Conservation (phyloP, 2,329 filamentous ascomycete genomes). For the Alternaria sp. region DNA sequence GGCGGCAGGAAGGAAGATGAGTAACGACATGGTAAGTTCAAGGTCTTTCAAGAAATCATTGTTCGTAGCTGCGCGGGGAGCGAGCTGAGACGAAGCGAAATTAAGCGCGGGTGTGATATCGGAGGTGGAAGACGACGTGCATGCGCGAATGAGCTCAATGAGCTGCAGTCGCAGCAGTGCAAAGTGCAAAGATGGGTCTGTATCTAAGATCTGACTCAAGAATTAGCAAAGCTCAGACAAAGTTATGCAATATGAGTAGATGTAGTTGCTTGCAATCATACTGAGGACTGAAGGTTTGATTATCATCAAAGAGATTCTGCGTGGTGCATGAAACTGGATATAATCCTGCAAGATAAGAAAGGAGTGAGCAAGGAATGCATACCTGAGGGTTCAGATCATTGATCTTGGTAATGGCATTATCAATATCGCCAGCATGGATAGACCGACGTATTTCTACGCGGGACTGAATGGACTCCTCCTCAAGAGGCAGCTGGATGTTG, state of each 20-base stretch:
- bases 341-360: slow-evolving; percentile 80
- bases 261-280: slow-evolving; percentile 67
- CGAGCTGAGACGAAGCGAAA: slow-evolving; percentile 88
- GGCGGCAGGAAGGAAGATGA: slow-evolving; percentile 77
- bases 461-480: slow-evolving; percentile 76
- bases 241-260: slow-evolving; percentile 14
- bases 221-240: slow-evolving; percentile 34
- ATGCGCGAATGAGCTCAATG: slow-evolving; percentile 87
- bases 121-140: slow-evolving; percentile 70
- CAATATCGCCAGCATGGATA: slow-evolving; percentile 86
- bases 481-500: slow-evolving; percentile 79
- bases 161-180: slow-evolving; percentile 88
- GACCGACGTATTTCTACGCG: slow-evolving; percentile 84
- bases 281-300: slow-evolving; percentile 82
- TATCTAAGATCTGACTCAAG: slow-evolving; percentile 78
- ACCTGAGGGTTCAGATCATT: slow-evolving; percentile 94
- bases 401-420: slow-evolving; percentile 83
- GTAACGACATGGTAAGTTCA: slow-evolving; percentile 89
- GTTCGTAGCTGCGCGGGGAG: slow-evolving; percentile 84
- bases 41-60: slow-evolving; percentile 84
- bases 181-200: slow-evolving; percentile 85
- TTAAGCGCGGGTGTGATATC: slow-evolving; percentile 83
- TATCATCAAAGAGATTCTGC: slow-evolving; percentile 95
- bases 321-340: slow-evolving; percentile 99
- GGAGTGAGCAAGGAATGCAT: slow-evolving; percentile 53